phyloP scores from a whole-genome alignment of 345 rosid genomes.

The Mangifera indica region DNA sequence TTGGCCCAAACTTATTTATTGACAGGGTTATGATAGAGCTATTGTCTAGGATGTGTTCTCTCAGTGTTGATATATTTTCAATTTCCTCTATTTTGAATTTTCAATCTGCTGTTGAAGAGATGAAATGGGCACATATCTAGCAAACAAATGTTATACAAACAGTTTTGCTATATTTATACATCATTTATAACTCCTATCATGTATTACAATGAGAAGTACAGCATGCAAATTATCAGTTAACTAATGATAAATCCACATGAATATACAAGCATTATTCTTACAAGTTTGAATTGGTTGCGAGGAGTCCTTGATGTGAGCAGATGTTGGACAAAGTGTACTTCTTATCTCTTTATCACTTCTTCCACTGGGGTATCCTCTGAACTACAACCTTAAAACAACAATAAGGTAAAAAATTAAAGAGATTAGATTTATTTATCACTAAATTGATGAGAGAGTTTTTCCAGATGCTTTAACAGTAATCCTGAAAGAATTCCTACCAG shows the following conservation, averaged over 20 bases:
- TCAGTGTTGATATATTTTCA: background rate
- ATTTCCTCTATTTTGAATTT: background rate
- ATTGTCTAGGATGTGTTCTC: background rate
- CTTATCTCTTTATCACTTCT: conserved; percentile 44
- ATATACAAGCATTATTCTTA: background rate
- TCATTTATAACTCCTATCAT: background rate
- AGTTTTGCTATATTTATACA: background rate
- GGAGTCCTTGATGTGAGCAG: background rate
- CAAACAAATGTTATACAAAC: background rate
- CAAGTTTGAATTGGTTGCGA: conserved; percentile 4
- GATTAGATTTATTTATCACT: conserved; percentile 6
- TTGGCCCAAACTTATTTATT: too few relatives aligned
- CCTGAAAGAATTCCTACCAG: background rate
- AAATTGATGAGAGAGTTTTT: background rate
- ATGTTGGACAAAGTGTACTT: background rate
- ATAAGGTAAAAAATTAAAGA: background rate
- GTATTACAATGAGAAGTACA: background rate
- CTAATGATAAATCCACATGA: background rate
- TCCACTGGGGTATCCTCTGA: conserved; percentile 89
- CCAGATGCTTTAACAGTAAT: background rate
- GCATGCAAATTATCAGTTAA: background rate
- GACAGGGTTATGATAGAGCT: background rate
- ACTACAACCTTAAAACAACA: conserved; percentile 61
- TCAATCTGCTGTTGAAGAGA: background rate
- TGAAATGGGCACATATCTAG: background rate